Evolutionary conservation across 2,329 filamentous ascomycete species (phyloP).

Genomic region (Fusarium cyanostomum): DNA sequence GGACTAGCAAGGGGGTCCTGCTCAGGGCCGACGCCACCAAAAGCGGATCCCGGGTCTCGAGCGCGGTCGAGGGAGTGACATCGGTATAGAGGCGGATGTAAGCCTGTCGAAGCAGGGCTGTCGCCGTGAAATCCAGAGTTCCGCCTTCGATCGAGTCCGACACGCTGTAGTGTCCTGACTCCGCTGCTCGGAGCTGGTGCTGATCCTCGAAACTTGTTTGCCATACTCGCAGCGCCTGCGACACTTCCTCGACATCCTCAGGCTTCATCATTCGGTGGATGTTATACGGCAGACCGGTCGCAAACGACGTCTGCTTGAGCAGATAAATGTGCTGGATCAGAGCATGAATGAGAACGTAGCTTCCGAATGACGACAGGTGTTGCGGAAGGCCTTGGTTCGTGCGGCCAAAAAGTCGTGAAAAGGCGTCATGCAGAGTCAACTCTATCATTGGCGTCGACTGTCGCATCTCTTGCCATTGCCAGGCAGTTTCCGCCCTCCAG

Average conservation of each 20-base stretch:
- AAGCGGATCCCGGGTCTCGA: conserved; percentile 72
- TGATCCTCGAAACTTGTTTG: conserved; percentile 67
- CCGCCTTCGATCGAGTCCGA: conserved; percentile 65
- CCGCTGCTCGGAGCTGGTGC: conserved; percentile 60
- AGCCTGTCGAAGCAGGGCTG: conserved; percentile 66
- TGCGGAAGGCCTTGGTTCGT: conserved; percentile 58
- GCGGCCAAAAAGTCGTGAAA: conserved; percentile 64
- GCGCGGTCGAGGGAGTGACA: conserved; percentile 67
- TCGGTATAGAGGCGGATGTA: conserved; percentile 75
- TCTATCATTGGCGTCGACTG: conserved; percentile 61
- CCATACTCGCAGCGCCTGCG: conserved; percentile 66
- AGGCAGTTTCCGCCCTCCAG: conserved; percentile 66
- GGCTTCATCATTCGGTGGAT: conserved; percentile 60
- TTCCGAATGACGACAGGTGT: conserved; percentile 68
- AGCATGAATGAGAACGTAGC: conserved; percentile 77
- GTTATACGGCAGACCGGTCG: conserved; percentile 59
- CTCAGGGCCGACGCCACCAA: conserved; percentile 69
- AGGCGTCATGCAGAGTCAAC: conserved; percentile 65
- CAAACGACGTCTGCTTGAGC: conserved; percentile 69
- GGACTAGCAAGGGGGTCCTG: conserved; percentile 65
- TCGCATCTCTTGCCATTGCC: conserved; percentile 68
- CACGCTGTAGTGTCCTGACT: conserved; percentile 56
- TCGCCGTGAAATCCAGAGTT: conserved; percentile 73
- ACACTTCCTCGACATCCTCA: conserved; percentile 66
- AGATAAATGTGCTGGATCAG: conserved; percentile 78